Base-by-base conservation (phyloP, 2,329 filamentous ascomycete genomes). In the Colletotrichum spinosum region DNA sequence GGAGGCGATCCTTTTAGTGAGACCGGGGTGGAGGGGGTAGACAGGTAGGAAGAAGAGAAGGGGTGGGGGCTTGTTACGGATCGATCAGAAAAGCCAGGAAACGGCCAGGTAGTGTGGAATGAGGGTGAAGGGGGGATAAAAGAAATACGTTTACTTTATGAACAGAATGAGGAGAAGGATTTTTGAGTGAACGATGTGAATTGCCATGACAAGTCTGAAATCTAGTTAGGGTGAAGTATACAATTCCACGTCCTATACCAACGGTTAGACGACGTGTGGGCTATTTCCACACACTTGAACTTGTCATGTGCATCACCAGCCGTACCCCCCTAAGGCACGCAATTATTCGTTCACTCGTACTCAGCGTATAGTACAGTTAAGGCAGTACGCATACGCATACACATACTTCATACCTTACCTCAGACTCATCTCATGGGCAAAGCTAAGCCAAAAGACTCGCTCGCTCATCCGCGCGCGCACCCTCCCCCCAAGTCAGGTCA, bases 1-100 rank as follows among this genome's bases (percentile, higher is more conserved):
- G 63, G 63, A 63, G 58, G 57, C 58, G 63, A 66, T 66, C 63
- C 41, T 45, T 63, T 63, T 66, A 66, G 63, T 62, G 58, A 63
- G 63, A 60, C 58, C 63, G 58, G 58, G 62, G 62, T 15, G 44
- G 49, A 58, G 46, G 46, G 44, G 25, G 42, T 15, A 48, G 54
- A 56, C 44, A 58, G 55, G 54, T 53, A 49, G 58, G 38, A 53
- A 17, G 57, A 35, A 56, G 34, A 44, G 49, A 64, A 54, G 52
- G 17, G 58, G 51, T 39, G 56, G 55, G 52, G 39, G 54, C 25
- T 25, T 5, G 46, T 42, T n/a, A 55, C 37, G 51, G 51, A 65
- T 65, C 57, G 57, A 51, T 55, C 39, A 65, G 60, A 50, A 44
- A 33, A 60, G 15, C 48, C 55, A 41, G 56, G 61, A 60, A 48